phyloP scores from a whole-genome alignment of 805 yeast genomes.

The Cyberlindnera euphorbiae region DNA sequence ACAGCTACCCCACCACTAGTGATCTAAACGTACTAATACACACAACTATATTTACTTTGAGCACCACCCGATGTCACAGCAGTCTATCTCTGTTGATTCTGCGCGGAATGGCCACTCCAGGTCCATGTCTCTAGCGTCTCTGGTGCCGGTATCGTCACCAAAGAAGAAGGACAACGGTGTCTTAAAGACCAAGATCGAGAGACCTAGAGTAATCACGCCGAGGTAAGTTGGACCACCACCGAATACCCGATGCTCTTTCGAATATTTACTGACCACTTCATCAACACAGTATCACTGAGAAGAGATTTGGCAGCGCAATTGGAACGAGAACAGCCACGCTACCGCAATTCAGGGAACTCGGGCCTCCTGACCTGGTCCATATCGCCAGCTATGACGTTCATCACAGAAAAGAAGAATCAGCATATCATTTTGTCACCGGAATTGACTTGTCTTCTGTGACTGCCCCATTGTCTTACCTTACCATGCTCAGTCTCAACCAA shows the following conservation, averaged over 20 bases:
- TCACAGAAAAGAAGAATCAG: conserved; percentile 41
- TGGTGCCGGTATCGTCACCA: conserved; percentile 11
- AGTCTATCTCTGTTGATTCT: no score
- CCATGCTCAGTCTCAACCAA: conserved; percentile 30
- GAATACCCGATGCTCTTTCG: no score
- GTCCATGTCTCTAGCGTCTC: conserved; percentile 8
- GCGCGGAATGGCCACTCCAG: conserved; percentile 9
- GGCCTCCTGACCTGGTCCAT: conserved; percentile 72
- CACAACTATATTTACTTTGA: no score
- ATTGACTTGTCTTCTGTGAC: conserved; percentile 40
- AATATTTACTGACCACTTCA: no score
- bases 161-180: conserved; percentile 16
- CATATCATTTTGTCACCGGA: conserved; percentile 45
- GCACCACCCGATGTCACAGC: no score
- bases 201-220: conserved; percentile 20
- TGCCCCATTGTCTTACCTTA: conserved; percentile 44
- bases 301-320: conserved; percentile 47
- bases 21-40: no score
- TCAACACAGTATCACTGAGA: conserved; percentile 41
- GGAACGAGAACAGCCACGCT: conserved; percentile 42
- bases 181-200: conserved; percentile 8
- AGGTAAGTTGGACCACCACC: no score
- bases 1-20: no score
- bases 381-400: conserved; percentile 30
- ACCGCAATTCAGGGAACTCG: conserved; percentile 44